Evolutionary conservation across 768 basidiomycete genomes (phyloP), one percentile per base, ranked within the genome.

Genomic region (Leccinum incarnatum): DNA sequence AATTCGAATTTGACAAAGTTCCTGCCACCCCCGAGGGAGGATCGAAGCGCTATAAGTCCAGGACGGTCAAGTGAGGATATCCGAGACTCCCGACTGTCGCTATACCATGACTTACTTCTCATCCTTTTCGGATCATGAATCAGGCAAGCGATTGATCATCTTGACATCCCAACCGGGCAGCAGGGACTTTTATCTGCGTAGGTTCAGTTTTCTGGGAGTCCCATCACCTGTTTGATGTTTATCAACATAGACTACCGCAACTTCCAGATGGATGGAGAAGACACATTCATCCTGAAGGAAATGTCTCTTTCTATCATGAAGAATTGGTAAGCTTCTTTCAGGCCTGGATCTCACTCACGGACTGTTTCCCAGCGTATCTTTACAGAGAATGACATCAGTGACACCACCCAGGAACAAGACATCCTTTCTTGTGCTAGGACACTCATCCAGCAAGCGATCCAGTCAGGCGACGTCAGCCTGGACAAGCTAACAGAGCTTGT

Each of bases 281-380:
- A 12, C 46, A 57, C 42, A 46, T 64, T 27, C 63, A 64, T 27
- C 64, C 63, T 1, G 63, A 66, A 57, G 64, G 63, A 11, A 45
- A 30, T 10, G 30, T 34, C 30, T 5, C 65, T 12, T 63, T 65
- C 42, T 65, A 64, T 21, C 64, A 64, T 23, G 52, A 53, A 48
- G 48, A 11, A 62, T 21, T 64, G 1, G 63, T 64, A 11, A 8
- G 64, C 51, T 47, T 56, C 34, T 17, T 34, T 37, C 30, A 34
- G 17, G 0, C 14, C 15, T 25, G 6, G 37, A 30, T 30, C 15
- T 19, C 17, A 40, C 8, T n/a, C 2, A 6, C 5, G 30, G 5
- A 61, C 56, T 2, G 1, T 53, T 37, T 52, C 17, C 40, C 36
- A 67, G 65, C 61, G 60, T 21, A 45, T 65, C 29, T 64, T 59